Evolutionary conservation across 306 rosid genomes (phyloP), one percentile per base, ranked within the genome.

Genomic region (Cicer chorassanicum): DNA sequence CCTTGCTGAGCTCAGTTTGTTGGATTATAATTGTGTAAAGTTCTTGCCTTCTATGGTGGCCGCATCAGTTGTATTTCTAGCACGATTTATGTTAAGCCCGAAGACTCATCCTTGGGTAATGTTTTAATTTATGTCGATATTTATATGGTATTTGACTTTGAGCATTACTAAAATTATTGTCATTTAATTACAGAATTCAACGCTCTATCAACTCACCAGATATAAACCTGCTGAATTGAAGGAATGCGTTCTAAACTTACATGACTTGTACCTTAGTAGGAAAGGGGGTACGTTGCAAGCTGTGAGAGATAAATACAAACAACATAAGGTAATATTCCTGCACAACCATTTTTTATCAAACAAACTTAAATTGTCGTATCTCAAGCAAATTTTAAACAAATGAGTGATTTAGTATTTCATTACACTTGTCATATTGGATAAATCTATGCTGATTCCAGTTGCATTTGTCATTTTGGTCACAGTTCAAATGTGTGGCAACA

Each of bases 21-120:
- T 94, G 65, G 99, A 94, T 41, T 94, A 92, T 63, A 71, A 75
- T 59, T 88, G 90, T 66, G 86, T 94, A 0, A 89, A 86, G 79
- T 90, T 83, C 78, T 73, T 92, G 81, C 97, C 99, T 73, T 94
- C 99, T 60, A 68, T 90, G 89, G 88, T 94, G 60, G 99, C 97
- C 0, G 93, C 97, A 0, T 88, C 97, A 0, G 96, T 86, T 19
- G 72, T 87, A 11, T 94, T 87, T 85, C 86, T 92, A 8, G 84
- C 99, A 1, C 88, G 89, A 64, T 92, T 88, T 69, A 90, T 92
- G 10, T 42, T 87, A 65, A 75, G 40, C 24, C 86, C 95, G 4
- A 90, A 82, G 73, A 68, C 38, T 10, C 85, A 81, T 70, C 99
- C 99, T 46, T 94, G 99, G 99, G 99, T 94, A 86, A 78, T 78